A percentile compares a stretch with the other conserved stretches of the same genome.
Evolutionary conservation across 768 basidiomycete species (phyloP).

Genomic region (Mycena filopes): DNA sequence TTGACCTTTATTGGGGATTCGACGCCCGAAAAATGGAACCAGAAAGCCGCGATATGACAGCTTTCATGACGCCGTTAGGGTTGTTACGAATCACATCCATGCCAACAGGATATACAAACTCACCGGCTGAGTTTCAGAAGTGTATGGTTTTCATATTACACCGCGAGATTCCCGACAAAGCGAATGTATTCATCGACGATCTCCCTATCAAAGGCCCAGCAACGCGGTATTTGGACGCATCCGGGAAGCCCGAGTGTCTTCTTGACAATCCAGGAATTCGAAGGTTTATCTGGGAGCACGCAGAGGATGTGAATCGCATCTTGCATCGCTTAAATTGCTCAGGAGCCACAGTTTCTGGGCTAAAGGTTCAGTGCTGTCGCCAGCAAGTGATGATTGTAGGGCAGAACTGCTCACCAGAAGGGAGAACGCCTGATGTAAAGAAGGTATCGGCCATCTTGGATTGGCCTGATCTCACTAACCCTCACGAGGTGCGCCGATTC

Average conservation of each 20-base stretch:
- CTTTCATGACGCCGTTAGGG: constrained; percentile 10
- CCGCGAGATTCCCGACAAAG: constrained; percentile 43
- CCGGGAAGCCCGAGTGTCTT: constrained; percentile 33
- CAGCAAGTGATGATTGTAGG: constrained; percentile 41
- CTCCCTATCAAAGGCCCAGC: constrained; percentile 40
- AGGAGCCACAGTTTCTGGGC: constrained; percentile 43
- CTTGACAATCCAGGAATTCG: constrained; percentile 36
- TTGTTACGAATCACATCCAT: constrained; percentile 31
- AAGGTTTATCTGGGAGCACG: constrained; percentile 51
- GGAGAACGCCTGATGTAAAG: constrained; percentile 39
- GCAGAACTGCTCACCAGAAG: constrained; percentile 45
- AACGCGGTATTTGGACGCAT: constrained; percentile 33
- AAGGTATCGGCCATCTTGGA: constrained; percentile 42
- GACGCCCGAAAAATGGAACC: constrained; percentile 29
- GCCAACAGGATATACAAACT: constrained; percentile 38
- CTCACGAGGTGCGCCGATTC: constrained; percentile 36
- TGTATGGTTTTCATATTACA: constrained; percentile 42
- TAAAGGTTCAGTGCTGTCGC: constrained; percentile 43
- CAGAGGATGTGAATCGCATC: constrained; percentile 41
- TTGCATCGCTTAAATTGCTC: constrained; percentile 40
- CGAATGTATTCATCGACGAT: constrained; percentile 45
- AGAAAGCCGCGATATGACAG: constrained; percentile 34
- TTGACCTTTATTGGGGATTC: constrained; percentile 34
- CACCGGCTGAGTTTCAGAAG: constrained; percentile 35
- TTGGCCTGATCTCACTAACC: constrained; percentile 31